phyloP scores from a whole-genome alignment of 1,139 yeast genomes.

The Magnusiomyces suaveolens region DNA sequence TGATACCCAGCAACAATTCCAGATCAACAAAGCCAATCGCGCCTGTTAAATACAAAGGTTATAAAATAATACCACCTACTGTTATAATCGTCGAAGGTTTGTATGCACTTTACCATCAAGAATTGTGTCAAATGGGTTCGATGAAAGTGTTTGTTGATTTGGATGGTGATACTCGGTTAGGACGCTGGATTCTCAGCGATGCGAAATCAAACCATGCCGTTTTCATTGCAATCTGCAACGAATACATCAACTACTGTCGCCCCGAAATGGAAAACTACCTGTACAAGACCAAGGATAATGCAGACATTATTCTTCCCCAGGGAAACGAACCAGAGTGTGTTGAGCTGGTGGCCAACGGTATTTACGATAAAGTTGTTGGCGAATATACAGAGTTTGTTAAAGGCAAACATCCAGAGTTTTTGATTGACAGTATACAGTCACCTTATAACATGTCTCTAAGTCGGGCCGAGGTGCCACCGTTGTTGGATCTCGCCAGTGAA shows the following conservation, averaged over 20 bases:
- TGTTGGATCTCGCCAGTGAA: background rate
- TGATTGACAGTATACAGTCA: background rate
- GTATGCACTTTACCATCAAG: constrained; percentile 63
- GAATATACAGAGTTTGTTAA: constrained; percentile 16
- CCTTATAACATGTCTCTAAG: background rate
- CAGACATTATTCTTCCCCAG: constrained; percentile 74
- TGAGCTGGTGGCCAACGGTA: constrained; percentile 65
- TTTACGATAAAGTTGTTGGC: constrained; percentile 37
- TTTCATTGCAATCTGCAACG: constrained; percentile 45
- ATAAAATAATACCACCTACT: constrained; percentile 10
- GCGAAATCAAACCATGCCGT: constrained; percentile 23
- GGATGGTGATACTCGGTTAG: constrained; percentile 75
- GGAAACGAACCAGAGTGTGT: constrained; percentile 55
- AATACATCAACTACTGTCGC: constrained; percentile 31
- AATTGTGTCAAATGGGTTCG: constrained; percentile 48
- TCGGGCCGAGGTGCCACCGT: background rate
- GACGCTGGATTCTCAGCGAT: constrained; percentile 50
- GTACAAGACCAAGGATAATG: constrained; percentile 55
- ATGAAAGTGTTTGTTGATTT: constrained; percentile 73
- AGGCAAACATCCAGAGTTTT: background rate
- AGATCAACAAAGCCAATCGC: too few relatives aligned
- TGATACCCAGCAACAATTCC: background rate
- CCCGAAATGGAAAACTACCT: constrained; percentile 70
- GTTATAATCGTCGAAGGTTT: constrained; percentile 64
- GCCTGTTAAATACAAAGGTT: constrained; percentile 4